These are phyloP conservation scores for Athelia sp. DNA, from an alignment of 1,284 basidiomycete species.

Conservation along the genomic window DNA sequence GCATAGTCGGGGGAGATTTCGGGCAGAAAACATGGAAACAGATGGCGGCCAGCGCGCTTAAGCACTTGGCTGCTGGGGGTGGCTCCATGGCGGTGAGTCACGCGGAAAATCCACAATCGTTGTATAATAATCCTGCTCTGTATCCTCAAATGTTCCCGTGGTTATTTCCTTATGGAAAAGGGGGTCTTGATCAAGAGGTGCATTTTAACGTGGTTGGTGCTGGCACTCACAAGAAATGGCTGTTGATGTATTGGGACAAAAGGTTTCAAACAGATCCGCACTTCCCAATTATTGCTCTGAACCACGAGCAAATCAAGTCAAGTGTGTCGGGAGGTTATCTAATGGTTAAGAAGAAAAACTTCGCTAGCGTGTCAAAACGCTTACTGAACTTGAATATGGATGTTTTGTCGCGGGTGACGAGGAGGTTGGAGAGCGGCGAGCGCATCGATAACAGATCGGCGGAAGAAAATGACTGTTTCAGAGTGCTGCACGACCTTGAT, in stretches of 20 bases:
- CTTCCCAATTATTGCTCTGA: constrained; percentile 33
- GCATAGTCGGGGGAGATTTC: constrained; percentile 9
- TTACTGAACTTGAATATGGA: constrained; percentile 11
- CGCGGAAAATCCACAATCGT: constrained; percentile 7
- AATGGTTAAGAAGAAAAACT: constrained; percentile 16
- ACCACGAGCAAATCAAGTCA: constrained; percentile 31
- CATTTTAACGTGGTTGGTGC: too few relatives aligned
- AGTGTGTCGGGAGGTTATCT: constrained; percentile 22
- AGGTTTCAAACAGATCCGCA: constrained; percentile 28
- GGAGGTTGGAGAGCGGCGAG: constrained; percentile 11
- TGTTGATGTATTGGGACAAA: constrained; percentile 33
- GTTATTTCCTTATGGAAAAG: constrained; percentile 21
- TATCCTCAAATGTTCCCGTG: too few relatives aligned
- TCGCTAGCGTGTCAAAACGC: constrained; percentile 12
- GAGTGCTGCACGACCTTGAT: too few relatives aligned
- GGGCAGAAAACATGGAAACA: constrained; percentile 2
- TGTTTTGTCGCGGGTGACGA: constrained; percentile 12
- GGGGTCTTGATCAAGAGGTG: constrained; percentile 14
- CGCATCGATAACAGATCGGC: constrained; percentile 19
- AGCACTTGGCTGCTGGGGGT: constrained; percentile 12
- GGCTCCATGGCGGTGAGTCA: constrained; percentile 16
- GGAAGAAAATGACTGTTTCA: constrained; percentile 27
- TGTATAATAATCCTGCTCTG: constrained; percentile 20
- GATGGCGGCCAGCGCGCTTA: constrained; percentile 11
- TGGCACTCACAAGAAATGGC: constrained; percentile 14